Evolutionary conservation across 805 yeast genomes (phyloP), one percentile per base, ranked within the genome.

Genomic region (Soucietia sequanensis): DNA sequence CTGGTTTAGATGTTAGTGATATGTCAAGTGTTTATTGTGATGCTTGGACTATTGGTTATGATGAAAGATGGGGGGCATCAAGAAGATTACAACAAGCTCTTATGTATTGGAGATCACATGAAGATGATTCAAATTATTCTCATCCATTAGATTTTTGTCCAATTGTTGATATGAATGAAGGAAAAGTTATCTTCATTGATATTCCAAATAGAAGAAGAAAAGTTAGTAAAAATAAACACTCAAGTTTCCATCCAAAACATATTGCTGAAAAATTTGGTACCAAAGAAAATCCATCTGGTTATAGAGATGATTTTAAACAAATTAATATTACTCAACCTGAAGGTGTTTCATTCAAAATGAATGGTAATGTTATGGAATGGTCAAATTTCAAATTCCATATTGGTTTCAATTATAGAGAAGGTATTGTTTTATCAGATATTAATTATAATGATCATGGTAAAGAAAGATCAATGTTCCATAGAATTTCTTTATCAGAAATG

Each of bases 381-480:
- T 79, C 83, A 45, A 84, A 84, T 66, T 84, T 77, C 70, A 71
- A 76, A 43, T 71, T 84, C 68, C 91, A 84, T 61, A 68, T 84
- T 58, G 93, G 93, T 24, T 84, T 84, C 76, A 84, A 84, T 70
- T 81, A 83, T 68, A 76, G 91, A 67, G 93, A 84, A 62, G 93
- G 93, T 44, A 80, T 84, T 56, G 91, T 84, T 20, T 71, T 84
- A 44, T 76, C 81, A 47, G 89, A 84, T 60, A 72, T 84, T 52
- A 62, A 75, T 23, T 84, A 79, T 72, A 81, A 83, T 52, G 91
- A 84, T 56, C 86, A 81, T 47, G 90, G 89, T 35, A 73, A 76
- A 29, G 79, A 70, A 31, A 71, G 89, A 60, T 83, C 90, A 26
- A 60, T 84, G 35, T 84, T 84, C 75, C 88, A 84, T 69, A 72